phyloP scores from a whole-genome alignment of 805 yeast species.

The Blastobotrys terrestris region DNA sequence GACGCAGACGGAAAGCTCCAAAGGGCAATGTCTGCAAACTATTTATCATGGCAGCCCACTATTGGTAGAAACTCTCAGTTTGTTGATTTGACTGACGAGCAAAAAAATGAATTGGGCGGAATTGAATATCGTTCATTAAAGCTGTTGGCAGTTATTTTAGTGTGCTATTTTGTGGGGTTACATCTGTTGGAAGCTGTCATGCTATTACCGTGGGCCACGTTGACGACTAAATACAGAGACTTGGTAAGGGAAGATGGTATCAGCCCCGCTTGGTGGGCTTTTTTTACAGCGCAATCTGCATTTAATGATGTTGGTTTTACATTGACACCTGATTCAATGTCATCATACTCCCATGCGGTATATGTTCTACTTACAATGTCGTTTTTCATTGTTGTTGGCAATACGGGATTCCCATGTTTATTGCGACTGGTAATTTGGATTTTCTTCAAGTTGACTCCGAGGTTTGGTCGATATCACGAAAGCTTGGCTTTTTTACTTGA shows the following conservation, averaged over 20 bases:
- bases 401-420: constrained; percentile 88
- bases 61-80: constrained; percentile 92
- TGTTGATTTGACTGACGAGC: constrained; percentile 70
- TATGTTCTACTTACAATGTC: constrained; percentile 58
- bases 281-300: constrained; percentile 71
- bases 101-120: constrained; percentile 93
- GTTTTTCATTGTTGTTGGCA: constrained; percentile 81
- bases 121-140: constrained; percentile 91
- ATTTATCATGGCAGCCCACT: constrained; percentile 85
- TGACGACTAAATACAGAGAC: constrained; percentile 19
- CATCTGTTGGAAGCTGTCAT: constrained; percentile 53
- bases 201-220: constrained; percentile 42
- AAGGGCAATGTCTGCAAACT: constrained; percentile 35
- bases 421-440: constrained; percentile 81
- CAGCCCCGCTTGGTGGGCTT: constrained; percentile 88
- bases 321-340: constrained; percentile 75
- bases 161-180: constrained; percentile 68
- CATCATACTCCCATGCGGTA: constrained; percentile 53
- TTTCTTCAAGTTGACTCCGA: constrained; percentile 58
- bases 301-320: constrained; percentile 86
- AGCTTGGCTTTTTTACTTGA: constrained; percentile 81
- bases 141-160: constrained; percentile 58
- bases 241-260: constrained; percentile 50
- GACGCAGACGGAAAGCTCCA: background rate
- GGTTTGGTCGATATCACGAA: constrained; percentile 45